Evolutionary conservation across 2,329 filamentous ascomycete species (phyloP), one percentile per base, ranked within the genome.

Genomic region (Colletotrichum costaricense): DNA sequence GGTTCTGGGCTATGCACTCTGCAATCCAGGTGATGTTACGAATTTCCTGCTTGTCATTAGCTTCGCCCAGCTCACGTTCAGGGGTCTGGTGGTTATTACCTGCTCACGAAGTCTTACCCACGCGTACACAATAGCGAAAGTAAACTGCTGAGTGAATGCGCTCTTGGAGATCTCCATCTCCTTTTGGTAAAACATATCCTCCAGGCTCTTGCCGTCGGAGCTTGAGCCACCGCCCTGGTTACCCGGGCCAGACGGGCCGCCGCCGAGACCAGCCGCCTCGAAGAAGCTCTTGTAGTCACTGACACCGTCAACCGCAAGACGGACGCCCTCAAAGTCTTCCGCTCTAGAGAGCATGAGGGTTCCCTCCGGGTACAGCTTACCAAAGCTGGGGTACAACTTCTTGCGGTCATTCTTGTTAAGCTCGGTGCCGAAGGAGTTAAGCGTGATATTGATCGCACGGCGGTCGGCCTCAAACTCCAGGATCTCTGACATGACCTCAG

Each of bases 1-100:
- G 97, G 87, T 98, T 98, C 86, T 99, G 97, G 69, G 97, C 97
- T 89, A 99, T 99, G 86, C 97, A 99, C 85, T 99, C 97, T 26
- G 97, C 93, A 83, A 99, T 99, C 97, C 97, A 99, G 64, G 97
- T 98, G 80, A 99, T 98, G 85, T 99, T 99, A 77, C 97, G 94
- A 79, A 98, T 98, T 93, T 99, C 97, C 95, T 98, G 75, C 42
- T n/a, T 4, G 8, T n/a, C 24, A 79, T 88, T 79, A 85, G 81
- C 67, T 65, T 9, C 8, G 5, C n/a, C n/a, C 28, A 14, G 22
- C 0, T 28, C 11, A 52, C 63, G 76, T 76, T 75, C 76, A 8
- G 11, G 30, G 24, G 19, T 14, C n/a, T 14, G 33, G 33, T 24
- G 42, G 14, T 16, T 82, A 92, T 82, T 85, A 98, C 96, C 92